Evolutionary conservation across 192 early-diverging fungal species (phyloP).

Genomic region (Coemansia sp.): DNA sequence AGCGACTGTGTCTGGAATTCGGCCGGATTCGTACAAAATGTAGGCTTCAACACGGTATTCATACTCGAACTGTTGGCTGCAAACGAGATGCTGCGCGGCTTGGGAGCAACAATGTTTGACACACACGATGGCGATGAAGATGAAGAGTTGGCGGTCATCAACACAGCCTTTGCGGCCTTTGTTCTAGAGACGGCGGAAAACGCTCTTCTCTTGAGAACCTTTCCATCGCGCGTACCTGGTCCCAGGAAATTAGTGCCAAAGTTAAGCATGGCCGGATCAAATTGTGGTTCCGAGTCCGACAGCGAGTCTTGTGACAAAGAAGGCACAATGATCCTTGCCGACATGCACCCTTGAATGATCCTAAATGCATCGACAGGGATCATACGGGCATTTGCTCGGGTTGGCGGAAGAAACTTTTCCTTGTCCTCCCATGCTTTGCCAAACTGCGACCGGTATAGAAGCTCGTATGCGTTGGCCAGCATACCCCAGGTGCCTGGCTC

Average conservation of each 20-base stretch:
- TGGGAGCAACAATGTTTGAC: constrained; percentile 4
- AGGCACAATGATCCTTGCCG: not conserved
- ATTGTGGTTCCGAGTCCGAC: not conserved
- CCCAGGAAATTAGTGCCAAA: not conserved
- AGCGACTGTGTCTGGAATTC: constrained; percentile 4
- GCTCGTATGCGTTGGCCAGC: constrained; percentile 24
- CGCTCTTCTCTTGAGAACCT: constrained; percentile 24
- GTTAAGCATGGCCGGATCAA: not conserved
- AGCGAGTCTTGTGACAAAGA: not conserved
- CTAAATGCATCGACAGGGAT: constrained; percentile 18
- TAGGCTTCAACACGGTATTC: not conserved
- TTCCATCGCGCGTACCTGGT: constrained; percentile 6
- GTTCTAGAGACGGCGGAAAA: constrained; percentile 16
- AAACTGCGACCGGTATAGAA: constrained; percentile 15
- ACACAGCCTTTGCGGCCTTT: not conserved
- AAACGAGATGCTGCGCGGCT: constrained; percentile 34
- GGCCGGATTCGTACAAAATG: not conserved
- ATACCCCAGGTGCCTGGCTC: constrained; percentile 20
- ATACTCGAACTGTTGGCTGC: not conserved
- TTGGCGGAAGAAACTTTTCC: constrained; percentile 27
- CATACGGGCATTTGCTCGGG: not conserved
- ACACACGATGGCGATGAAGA: not conserved
- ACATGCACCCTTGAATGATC: constrained; percentile 30
- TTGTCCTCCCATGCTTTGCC: constrained; percentile 21
- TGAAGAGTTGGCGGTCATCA: not conserved